Evolutionary conservation across 2,329 filamentous ascomycete genomes (phyloP), one percentile per base, ranked within the genome.

Genomic region (Alternaria sp.): DNA sequence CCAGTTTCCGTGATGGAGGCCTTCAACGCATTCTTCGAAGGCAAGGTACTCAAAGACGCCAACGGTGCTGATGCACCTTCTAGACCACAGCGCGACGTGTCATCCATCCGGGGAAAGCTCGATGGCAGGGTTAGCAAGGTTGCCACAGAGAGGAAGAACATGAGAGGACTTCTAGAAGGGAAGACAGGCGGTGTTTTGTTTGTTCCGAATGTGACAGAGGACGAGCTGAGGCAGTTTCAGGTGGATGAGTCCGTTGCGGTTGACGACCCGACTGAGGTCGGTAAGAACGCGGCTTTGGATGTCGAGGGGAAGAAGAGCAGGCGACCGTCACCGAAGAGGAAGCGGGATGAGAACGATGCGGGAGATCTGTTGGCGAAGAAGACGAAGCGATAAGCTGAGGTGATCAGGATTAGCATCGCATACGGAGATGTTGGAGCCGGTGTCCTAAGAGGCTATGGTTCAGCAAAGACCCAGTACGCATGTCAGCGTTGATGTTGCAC

Each of bases 191-290:
- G 52, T 4, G 12, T 26, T 10, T 19, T 66, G 3, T 70, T 65
- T 49, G 46, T 69, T 3, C 68, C 64, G 2, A 19, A 46, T 4
- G 54, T 68, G 12, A 65, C 60, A 17, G 59, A 61, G 11, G 46
- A 56, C 6, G 66, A 70, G 25, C 45, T 69, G 4, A 11, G n/a
- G 7, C 40, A 32, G 30, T 69, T 61, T 51, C 40, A 19, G 13
- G 23, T 30, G 6, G 46, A 62, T 30, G 61, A 45, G 2, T 43
- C 43, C 6, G 55, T 65, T 4, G 46, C 23, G 10, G 13, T 54
- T n/a, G 62, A 67, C 19, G 62, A 62, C 40, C 30, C 56, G 7
- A 21, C 21, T 5, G 49, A 55, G 19, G 43, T 6, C n/a, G 7
- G 5, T 17, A 44, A 19, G 11, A 43, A 54, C 2, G 30, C 28